A percentile compares a stretch with the other conserved stretches of the same genome.
Evolutionary conservation across 768 basidiomycete species (phyloP).

Genomic region (Leccinum boreale): DNA sequence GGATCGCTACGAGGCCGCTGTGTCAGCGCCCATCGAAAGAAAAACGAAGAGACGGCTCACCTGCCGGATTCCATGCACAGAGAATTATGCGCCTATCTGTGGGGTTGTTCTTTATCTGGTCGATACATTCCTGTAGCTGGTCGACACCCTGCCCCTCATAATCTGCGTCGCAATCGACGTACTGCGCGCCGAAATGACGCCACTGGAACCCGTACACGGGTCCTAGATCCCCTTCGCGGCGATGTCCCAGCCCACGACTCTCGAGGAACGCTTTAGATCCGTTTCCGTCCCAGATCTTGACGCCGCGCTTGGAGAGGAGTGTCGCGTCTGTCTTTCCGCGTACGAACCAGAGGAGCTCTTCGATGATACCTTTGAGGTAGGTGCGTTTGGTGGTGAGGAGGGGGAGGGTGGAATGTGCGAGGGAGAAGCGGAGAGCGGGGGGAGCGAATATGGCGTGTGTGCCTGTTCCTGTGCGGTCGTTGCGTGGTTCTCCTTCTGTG

Average conservation of each 20-base stretch:
- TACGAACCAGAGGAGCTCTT: constrained; percentile 95
- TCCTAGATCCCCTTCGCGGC: constrained; percentile 89
- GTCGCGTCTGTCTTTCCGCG: constrained; percentile 79
- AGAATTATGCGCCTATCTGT: constrained; percentile 93
- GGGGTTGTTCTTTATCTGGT: constrained; percentile 89
- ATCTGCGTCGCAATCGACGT: constrained; percentile 67
- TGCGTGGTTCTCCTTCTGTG: constrained; percentile 68
- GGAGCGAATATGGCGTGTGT: constrained; percentile 93
- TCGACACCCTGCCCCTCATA: constrained; percentile 88
- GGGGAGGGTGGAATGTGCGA: constrained; percentile 71
- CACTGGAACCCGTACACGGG: constrained; percentile 98
- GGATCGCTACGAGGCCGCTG: constrained; percentile 61
- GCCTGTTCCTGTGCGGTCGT: constrained; percentile 94
- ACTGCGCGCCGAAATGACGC: constrained; percentile 90
- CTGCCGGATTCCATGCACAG: constrained; percentile 97
- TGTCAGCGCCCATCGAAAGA: not conserved
- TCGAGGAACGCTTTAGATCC: constrained; percentile 86
- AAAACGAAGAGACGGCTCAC: constrained; percentile 38
- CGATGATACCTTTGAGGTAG: constrained; percentile 85
- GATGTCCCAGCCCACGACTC: constrained; percentile 74
- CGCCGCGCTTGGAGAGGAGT: constrained; percentile 71
- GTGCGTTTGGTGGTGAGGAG: constrained; percentile 95
- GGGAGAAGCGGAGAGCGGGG: constrained; percentile 84
- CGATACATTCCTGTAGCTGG: constrained; percentile 84
- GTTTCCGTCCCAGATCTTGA: constrained; percentile 99